phyloP scores from a whole-genome alignment of 2,329 filamentous ascomycete species.

The Penicillium expansum region DNA sequence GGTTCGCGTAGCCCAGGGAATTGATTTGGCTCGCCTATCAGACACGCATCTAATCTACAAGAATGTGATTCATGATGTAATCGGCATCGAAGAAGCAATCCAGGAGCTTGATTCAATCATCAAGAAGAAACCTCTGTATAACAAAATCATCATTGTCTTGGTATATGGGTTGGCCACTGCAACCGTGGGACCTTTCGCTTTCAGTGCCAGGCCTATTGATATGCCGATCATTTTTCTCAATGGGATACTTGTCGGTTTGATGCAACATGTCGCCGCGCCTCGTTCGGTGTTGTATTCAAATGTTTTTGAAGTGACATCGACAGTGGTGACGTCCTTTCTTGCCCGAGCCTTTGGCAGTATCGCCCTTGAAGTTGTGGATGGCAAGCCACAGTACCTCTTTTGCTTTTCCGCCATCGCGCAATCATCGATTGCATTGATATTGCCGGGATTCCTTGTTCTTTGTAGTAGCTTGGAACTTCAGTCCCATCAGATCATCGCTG shows the following conservation, averaged over 20 bases:
- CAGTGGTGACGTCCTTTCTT: slow-evolving; percentile 65
- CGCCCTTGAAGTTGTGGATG: slow-evolving; percentile 30
- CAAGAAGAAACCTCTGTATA: slow-evolving; percentile 54
- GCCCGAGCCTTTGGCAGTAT: slow-evolving; percentile 67
- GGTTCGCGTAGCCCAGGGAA: slow-evolving; percentile 38
- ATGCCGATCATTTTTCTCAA: slow-evolving; percentile 73
- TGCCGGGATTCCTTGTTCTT: slow-evolving; percentile 64
- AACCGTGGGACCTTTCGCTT: slow-evolving; percentile 74
- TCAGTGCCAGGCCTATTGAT: slow-evolving; percentile 71
- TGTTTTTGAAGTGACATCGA: slow-evolving; percentile 62
- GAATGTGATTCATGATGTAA: slow-evolving; percentile 45
- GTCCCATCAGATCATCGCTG: slow-evolving; percentile 64
- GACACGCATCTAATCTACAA: slow-evolving; percentile 48
- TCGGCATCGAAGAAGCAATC: slow-evolving; percentile 44
- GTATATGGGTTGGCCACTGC: slow-evolving; percentile 74
- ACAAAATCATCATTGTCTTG: slow-evolving; percentile 54
- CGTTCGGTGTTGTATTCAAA: slow-evolving; percentile 66
- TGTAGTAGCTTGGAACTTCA: slow-evolving; percentile 63
- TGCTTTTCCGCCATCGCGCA: slow-evolving; percentile 70
- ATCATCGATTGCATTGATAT: slow-evolving; percentile 66
- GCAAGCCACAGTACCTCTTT: slow-evolving; percentile 50
- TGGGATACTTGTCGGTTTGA: slow-evolving; percentile 67
- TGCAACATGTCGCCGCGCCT: slow-evolving; percentile 74
- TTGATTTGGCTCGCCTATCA: slow-evolving; percentile 43
- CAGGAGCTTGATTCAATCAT: slow-evolving; percentile 53